These are phyloP conservation scores for Microdochium trichocladiopsis DNA, from an alignment of 2,329 filamentous ascomycete species.

Conservation along the genomic window DNA sequence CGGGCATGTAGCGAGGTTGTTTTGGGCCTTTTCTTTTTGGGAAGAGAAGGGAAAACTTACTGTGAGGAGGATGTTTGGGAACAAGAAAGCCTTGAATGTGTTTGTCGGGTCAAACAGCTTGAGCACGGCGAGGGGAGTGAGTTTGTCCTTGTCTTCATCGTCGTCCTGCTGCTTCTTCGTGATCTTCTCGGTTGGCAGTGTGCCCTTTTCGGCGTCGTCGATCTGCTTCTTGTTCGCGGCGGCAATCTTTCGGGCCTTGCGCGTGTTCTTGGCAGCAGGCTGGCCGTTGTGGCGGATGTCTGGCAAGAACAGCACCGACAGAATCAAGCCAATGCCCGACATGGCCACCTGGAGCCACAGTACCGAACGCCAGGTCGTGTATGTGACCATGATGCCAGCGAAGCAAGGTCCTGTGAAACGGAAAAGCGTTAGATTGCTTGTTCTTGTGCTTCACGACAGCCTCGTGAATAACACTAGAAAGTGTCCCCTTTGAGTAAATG, in stretches of 20 bases:
- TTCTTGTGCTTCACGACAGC: fast-evolving
- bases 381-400: slow-evolving; percentile 21
- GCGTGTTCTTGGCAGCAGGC: neutral
- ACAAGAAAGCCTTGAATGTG: slow-evolving; percentile 12
- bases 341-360: slow-evolving; percentile 24
- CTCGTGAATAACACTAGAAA: too few relatives aligned
- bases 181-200: neutral
- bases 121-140: neutral
- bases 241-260: neutral
- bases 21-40: too few relatives aligned
- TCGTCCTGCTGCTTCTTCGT: neutral
- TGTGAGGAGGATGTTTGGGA: slow-evolving; percentile 16
- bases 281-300: neutral
- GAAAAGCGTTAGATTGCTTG: neutral
- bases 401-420: slow-evolving; percentile 15
- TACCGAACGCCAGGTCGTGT: slow-evolving; percentile 19
- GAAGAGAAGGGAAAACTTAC: slow-evolving; percentile 5
- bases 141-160: neutral
- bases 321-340: slow-evolving; percentile 15
- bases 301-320: slow-evolving; percentile 18
- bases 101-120: slow-evolving; percentile 12
- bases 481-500: too few relatives aligned
- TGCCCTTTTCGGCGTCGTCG: neutral
- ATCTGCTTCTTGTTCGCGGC: neutral
- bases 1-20: neutral